Evolutionary conservation across 1,139 yeast species (phyloP).

Genomic region (Hyphopichia fennica): DNA sequence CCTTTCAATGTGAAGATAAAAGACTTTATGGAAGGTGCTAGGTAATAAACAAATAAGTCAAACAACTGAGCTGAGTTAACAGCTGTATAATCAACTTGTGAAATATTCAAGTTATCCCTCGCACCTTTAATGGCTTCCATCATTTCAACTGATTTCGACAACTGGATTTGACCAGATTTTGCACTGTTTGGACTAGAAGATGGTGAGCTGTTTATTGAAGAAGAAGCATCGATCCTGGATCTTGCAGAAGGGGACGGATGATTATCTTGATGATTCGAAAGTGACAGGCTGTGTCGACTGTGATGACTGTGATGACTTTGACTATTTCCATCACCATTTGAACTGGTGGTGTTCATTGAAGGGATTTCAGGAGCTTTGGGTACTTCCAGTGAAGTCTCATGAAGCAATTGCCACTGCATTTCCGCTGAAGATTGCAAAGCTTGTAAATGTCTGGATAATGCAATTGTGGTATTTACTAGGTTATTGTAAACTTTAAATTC

Average conservation of each 20-base stretch:
- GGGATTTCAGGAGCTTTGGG: background rate
- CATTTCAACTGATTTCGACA: background rate
- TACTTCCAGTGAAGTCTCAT: conserved; percentile 13
- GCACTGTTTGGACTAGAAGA: background rate
- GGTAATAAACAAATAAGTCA: conserved; percentile 61
- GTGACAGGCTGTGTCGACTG: no score
- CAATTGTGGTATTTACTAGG: conserved; percentile 53
- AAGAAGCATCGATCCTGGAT: background rate
- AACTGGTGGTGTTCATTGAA: background rate
- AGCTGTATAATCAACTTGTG: conserved; percentile 21
- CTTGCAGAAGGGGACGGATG: background rate
- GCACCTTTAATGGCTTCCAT: background rate
- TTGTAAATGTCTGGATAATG: conserved; percentile 58
- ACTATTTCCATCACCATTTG: background rate
- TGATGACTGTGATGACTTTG: background rate
- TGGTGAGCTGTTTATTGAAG: background rate
- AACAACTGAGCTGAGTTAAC: conserved; percentile 54
- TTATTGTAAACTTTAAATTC: conserved; percentile 48
- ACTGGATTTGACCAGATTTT: background rate
- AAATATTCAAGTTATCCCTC: conserved; percentile 1
- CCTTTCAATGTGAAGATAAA: conserved; percentile 64
- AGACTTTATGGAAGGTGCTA: conserved; percentile 75
- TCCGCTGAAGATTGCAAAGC: conserved; percentile 70
- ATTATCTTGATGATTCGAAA: background rate
- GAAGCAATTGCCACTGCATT: conserved; percentile 59